Evolutionary conservation across 495 filamentous ascomycete species (phyloP).

Genomic region (Letharia columbiana): DNA sequence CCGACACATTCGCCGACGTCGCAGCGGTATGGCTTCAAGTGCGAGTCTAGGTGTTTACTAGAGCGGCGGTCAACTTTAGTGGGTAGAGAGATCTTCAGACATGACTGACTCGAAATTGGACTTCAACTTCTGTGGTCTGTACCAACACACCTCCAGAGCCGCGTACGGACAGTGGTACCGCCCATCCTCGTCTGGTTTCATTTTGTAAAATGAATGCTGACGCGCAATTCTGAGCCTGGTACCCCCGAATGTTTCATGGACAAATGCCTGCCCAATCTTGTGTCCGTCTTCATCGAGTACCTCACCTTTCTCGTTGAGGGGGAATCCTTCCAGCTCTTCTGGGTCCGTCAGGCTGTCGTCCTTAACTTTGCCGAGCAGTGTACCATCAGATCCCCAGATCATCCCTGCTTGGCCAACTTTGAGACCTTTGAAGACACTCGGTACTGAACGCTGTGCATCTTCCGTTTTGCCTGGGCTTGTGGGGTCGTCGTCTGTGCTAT

Average conservation of each 20-base stretch:
- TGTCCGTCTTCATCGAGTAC: neutral
- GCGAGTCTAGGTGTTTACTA: neutral
- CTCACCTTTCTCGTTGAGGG: neutral
- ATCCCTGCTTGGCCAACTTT: neutral
- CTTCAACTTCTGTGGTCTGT: constrained; percentile 3
- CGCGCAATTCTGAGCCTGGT: neutral
- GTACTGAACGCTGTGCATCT: neutral
- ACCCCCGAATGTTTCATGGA: neutral
- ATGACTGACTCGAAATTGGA: neutral
- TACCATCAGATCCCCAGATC: neutral
- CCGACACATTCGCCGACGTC: neutral
- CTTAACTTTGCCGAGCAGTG: neutral
- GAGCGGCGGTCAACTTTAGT: neutral
- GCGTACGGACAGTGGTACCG: constrained; percentile 2
- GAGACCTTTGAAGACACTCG: neutral
- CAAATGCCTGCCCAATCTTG: neutral
- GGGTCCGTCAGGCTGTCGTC: neutral
- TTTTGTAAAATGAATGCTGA: neutral
- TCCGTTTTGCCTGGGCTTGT: neutral
- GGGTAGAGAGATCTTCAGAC: neutral
- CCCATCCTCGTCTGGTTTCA: neutral
- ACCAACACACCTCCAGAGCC: neutral
- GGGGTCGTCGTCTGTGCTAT: neutral
- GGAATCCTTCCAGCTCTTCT: neutral
- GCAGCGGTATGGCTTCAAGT: constrained; percentile 6